Conservation (phyloP, 768 basidiomycete species). For the Russula abietina region DNA sequence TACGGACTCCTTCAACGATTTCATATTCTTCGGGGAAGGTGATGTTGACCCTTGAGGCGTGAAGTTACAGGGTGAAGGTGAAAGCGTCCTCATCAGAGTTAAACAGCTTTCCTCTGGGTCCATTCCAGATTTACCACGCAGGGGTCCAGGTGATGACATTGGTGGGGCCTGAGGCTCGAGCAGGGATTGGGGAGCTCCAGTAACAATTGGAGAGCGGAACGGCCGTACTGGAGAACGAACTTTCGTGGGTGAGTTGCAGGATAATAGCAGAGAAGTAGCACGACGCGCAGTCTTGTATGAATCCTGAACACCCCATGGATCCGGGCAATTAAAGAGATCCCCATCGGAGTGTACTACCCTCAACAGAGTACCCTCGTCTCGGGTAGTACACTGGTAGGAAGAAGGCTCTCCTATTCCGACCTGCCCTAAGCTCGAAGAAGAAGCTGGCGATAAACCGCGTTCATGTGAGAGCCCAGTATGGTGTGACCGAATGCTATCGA, state of each 20-base stretch:
- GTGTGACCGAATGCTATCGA: background rate
- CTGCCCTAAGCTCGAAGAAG: background rate
- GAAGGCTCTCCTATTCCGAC: background rate
- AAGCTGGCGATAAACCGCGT: background rate
- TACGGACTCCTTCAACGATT: background rate
- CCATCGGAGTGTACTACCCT: background rate
- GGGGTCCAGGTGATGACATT: background rate
- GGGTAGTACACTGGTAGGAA: background rate
- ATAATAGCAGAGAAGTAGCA: background rate
- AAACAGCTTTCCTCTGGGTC: background rate
- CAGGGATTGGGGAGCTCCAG: background rate
- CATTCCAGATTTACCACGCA: background rate
- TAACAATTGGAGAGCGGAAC: background rate
- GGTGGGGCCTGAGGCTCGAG: background rate
- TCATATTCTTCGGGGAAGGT: background rate
- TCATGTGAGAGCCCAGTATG: background rate
- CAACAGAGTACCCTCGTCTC: background rate
- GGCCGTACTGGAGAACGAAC: background rate
- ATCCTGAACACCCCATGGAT: background rate
- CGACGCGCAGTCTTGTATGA: background rate
- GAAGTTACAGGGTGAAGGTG: background rate
- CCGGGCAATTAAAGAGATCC: background rate
- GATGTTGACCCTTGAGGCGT: background rate
- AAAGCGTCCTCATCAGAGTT: background rate
- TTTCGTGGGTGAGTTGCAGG: background rate